Percentiles rank a stretch among this genome's conserved stretches.
Conservation (phyloP, 192 early-diverging fungal species). For the Jimgerdemannia lactiflua region DNA sequence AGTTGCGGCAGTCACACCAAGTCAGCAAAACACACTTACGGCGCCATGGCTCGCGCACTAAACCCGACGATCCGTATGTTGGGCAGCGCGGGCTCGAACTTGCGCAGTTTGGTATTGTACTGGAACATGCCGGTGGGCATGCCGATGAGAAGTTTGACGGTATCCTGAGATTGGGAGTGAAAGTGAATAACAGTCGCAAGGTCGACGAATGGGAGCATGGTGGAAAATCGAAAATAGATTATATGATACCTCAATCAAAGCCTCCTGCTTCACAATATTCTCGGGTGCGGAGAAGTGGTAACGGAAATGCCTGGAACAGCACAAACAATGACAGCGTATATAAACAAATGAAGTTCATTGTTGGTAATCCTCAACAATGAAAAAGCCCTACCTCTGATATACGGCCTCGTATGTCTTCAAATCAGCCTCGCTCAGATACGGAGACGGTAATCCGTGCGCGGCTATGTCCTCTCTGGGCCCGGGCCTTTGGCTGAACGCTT, state of each 20-base stretch:
- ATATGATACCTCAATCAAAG: not conserved
- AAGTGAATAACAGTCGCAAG: not conserved
- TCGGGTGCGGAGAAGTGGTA: not conserved
- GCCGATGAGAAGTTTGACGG: slow-evolving; percentile 11
- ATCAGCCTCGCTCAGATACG: not conserved
- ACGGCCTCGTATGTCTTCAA: not conserved
- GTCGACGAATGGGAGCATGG: too few species aligned
- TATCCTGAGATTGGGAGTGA: not conserved
- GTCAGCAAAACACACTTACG: not conserved
- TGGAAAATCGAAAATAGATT: too few species aligned
- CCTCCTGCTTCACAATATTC: not conserved
- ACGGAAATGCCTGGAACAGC: not conserved
- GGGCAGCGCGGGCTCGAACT: slow-evolving; percentile 5
- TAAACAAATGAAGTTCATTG: not conserved
- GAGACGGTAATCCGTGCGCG: not conserved
- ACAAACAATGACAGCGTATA: not conserved
- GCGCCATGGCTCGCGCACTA: not conserved
- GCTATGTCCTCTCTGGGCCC: not conserved
- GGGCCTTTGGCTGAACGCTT: not conserved
- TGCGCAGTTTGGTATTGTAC: not conserved
- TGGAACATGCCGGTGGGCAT: slow-evolving; percentile 10
- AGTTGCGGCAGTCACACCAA: too few species aligned
- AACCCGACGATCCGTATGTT: slow-evolving; percentile 11
- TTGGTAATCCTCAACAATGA: not conserved
- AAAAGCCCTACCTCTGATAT: not conserved